Conservation (phyloP, 192 early-diverging fungal genomes). For the Podochytrium sp. region DNA sequence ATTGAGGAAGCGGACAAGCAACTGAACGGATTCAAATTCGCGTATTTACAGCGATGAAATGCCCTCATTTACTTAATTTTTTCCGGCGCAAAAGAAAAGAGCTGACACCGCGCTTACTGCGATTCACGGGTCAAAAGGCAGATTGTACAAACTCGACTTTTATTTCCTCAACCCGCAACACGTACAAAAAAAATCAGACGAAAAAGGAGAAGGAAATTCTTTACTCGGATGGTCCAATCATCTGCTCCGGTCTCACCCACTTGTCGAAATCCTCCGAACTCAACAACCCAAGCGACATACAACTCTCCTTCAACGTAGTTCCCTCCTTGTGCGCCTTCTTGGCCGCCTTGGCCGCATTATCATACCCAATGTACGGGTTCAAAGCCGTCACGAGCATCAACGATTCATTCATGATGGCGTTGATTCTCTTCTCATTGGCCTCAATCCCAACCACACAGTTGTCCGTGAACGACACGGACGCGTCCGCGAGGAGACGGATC, state of each 20-base stretch:
- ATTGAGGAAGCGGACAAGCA: background rate
- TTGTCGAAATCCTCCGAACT: slow-evolving; percentile 92
- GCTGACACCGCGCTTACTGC: no score
- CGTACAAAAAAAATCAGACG: background rate
- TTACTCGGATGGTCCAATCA: slow-evolving; percentile 48
- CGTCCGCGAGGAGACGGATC: slow-evolving; percentile 84
- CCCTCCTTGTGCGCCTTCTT: slow-evolving; percentile 98
- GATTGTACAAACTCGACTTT: background rate
- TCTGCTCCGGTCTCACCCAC: slow-evolving; percentile 88
- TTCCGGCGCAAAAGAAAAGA: no score
- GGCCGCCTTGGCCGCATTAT: slow-evolving; percentile 87
- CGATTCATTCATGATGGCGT: slow-evolving; percentile 84
- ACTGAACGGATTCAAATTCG: slow-evolving; percentile 2
- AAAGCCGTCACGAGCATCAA: slow-evolving; percentile 99
- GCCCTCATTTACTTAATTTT: no score
- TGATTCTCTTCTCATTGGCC: slow-evolving; percentile 91
- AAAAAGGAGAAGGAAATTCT: background rate
- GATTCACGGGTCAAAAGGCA: no score
- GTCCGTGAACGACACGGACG: slow-evolving; percentile 87
- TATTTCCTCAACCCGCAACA: background rate
- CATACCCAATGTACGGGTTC: slow-evolving; percentile 94
- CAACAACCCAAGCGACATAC: slow-evolving; percentile 82
- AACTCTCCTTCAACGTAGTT: slow-evolving; percentile 89
- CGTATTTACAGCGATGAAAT: background rate
- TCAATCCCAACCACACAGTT: slow-evolving; percentile 96